Evolutionary conservation across 2,329 filamentous ascomycete species (phyloP).

Genomic region (Penicillium psychrosexuale): DNA sequence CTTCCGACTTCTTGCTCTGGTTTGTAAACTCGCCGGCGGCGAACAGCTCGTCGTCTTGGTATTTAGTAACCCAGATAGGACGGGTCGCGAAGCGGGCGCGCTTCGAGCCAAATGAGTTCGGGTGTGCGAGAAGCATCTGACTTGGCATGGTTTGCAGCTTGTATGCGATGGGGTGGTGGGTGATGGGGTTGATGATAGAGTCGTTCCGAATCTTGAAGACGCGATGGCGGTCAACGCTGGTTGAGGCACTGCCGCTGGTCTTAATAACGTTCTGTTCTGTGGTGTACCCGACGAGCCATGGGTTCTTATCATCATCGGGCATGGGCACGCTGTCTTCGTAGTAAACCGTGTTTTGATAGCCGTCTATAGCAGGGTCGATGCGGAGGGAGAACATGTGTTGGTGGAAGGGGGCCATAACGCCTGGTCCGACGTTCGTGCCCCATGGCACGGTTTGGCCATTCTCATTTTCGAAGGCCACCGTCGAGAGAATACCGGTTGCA

Average conservation of each 20-base stretch:
- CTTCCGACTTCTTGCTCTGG: constrained; percentile 53
- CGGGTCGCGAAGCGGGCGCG: constrained; percentile 53
- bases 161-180: constrained; percentile 49
- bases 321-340: constrained; percentile 56
- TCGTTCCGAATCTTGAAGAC: constrained; percentile 55
- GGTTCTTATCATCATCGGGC: constrained; percentile 56
- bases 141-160: constrained; percentile 49
- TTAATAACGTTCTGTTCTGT: constrained; percentile 52
- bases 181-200: constrained; percentile 44
- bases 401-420: constrained; percentile 67
- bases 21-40: constrained; percentile 53
- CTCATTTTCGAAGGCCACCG: constrained; percentile 61
- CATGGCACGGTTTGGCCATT: constrained; percentile 62
- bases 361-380: constrained; percentile 60
- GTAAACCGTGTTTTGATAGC: constrained; percentile 53
- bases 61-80: constrained; percentile 55
- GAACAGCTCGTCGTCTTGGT: constrained; percentile 52
- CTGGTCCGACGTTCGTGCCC: constrained; percentile 67
- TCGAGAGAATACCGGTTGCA: constrained; percentile 66
- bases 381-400: constrained; percentile 73
- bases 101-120: constrained; percentile 44
- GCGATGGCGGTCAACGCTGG: constrained; percentile 49
- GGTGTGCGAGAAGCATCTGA: constrained; percentile 50
- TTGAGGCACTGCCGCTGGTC: constrained; percentile 51
- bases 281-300: constrained; percentile 60